Conservation (phyloP, 1,284 basidiomycete genomes). For the Wallemia mellicola region DNA sequence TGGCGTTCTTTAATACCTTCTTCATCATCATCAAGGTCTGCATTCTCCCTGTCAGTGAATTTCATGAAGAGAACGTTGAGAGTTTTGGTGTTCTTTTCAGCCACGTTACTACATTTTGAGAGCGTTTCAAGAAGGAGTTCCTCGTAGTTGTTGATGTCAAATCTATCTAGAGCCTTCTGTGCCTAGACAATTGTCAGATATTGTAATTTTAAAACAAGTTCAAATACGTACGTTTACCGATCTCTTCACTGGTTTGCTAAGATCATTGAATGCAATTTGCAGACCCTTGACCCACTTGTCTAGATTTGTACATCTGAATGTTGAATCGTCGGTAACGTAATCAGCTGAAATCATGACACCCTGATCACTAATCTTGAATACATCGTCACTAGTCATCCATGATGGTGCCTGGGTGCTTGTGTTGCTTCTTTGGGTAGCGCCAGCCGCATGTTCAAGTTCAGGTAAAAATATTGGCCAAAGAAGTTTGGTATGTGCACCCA, state of each 20-base stretch:
- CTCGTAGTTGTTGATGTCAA: conserved; percentile 48
- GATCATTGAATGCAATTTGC: not conserved
- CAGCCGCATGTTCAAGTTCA: conserved; percentile 22
- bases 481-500: conserved; percentile 28
- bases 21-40: conserved; percentile 9
- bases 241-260: not conserved
- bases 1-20: conserved; percentile 10
- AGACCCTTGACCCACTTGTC: not conserved
- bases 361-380: conserved; percentile 1
- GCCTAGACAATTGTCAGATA: conserved; percentile 19
- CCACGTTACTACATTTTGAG: conserved; percentile 31
- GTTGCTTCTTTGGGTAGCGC: not conserved
- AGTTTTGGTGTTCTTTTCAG: conserved; percentile 54
- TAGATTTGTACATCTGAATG: conserved; percentile 1
- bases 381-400: not conserved
- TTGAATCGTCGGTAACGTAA: not conserved
- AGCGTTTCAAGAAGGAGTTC: conserved; percentile 41
- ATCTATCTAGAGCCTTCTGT: conserved; percentile 30
- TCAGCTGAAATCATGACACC: not conserved
- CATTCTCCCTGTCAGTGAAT: conserved; percentile 15
- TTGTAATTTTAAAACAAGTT: not conserved
- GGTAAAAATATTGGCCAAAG: conserved; percentile 41
- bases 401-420: not conserved
- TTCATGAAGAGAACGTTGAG: conserved; percentile 49
- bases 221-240: not conserved